A percentile compares a stretch with the other conserved stretches of the same genome.
phyloP scores from a whole-genome alignment of 257 asterid species.

The Leonotis leonurus region DNA sequence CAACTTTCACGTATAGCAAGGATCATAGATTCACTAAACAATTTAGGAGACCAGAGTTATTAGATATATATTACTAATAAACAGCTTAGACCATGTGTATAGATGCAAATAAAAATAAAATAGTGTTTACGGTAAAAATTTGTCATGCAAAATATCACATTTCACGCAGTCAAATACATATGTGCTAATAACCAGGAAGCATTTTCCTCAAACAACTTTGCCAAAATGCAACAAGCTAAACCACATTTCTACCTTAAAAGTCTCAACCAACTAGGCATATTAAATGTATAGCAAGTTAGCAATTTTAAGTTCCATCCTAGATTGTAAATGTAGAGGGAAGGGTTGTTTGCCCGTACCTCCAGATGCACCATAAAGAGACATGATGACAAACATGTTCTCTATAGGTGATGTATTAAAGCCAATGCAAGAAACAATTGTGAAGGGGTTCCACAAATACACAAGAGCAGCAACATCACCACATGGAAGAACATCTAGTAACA shows the following conservation, averaged over 20 bases:
- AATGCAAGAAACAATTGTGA: conserved; percentile 74
- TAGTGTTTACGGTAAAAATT: neutral
- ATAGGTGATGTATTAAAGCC: conserved; percentile 84
- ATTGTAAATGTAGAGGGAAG: conserved; percentile 8
- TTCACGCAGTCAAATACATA: neutral
- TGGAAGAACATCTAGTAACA: conserved; percentile 53
- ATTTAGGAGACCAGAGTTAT: conserved; percentile 6
- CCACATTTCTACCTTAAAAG: conserved; percentile 8
- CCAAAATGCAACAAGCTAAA: conserved; percentile 1
- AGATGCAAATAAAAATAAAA: neutral
- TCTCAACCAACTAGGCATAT: conserved; percentile 1
- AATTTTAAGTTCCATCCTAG: conserved; percentile 9
- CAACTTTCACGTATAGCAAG: neutral
- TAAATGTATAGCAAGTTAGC: neutral
- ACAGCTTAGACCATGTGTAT: neutral
- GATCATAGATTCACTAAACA: neutral
- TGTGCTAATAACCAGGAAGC: neutral
- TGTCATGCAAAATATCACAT: neutral
- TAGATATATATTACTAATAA: neutral
- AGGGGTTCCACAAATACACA: conserved; percentile 92
- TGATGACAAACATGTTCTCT: conserved; percentile 64
- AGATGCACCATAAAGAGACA: conserved; percentile 86
- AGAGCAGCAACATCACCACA: conserved; percentile 91
- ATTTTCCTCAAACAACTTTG: neutral
- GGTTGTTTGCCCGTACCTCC: conserved; percentile 39